phyloP scores from a whole-genome alignment of 2,329 filamentous ascomycete genomes.

The Calycina herbarum region DNA sequence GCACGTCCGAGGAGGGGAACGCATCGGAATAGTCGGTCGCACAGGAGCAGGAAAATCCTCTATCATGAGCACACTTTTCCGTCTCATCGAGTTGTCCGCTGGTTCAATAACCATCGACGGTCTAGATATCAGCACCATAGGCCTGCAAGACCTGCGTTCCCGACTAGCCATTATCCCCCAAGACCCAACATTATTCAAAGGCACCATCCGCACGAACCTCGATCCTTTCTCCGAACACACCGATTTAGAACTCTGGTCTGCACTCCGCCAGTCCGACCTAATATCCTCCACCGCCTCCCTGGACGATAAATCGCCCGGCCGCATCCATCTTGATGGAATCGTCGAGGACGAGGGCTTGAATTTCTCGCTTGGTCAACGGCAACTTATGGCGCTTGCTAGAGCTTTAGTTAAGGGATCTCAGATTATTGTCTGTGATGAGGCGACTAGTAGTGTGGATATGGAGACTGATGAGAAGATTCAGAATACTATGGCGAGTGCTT shows the following conservation, averaged over 20 bases:
- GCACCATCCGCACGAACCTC: slow-evolving; percentile 76
- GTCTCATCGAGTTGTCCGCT: slow-evolving; percentile 65
- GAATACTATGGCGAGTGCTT: slow-evolving; percentile 78
- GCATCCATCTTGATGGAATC: slow-evolving; percentile 77
- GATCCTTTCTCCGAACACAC: slow-evolving; percentile 79
- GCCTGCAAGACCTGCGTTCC: slow-evolving; percentile 73
- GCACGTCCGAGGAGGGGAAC: slow-evolving; percentile 72
- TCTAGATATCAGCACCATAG: slow-evolving; percentile 69
- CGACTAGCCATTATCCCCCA: slow-evolving; percentile 82
- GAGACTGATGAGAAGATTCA: slow-evolving; percentile 97
- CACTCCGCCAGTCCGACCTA: slow-evolving; percentile 74
- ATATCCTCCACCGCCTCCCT: slow-evolving; percentile 49
- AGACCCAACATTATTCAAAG: slow-evolving; percentile 79
- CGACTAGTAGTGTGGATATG: slow-evolving; percentile 90
- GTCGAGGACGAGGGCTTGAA: slow-evolving; percentile 96
- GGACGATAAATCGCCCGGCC: slow-evolving; percentile 44
- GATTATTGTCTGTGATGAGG: slow-evolving; percentile 97
- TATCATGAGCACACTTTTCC: slow-evolving; percentile 81
- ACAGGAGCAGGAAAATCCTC: slow-evolving; percentile 82
- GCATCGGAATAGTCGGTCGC: slow-evolving; percentile 78
- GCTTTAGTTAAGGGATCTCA: slow-evolving; percentile 83
- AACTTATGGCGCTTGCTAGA: slow-evolving; percentile 90
- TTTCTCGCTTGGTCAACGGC: slow-evolving; percentile 91
- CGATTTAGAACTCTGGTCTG: slow-evolving; percentile 76
- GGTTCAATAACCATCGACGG: slow-evolving; percentile 66